Evolutionary conservation across 352 stramenopile genomes (phyloP).

Genomic region (Phytophthora fragariae): DNA sequence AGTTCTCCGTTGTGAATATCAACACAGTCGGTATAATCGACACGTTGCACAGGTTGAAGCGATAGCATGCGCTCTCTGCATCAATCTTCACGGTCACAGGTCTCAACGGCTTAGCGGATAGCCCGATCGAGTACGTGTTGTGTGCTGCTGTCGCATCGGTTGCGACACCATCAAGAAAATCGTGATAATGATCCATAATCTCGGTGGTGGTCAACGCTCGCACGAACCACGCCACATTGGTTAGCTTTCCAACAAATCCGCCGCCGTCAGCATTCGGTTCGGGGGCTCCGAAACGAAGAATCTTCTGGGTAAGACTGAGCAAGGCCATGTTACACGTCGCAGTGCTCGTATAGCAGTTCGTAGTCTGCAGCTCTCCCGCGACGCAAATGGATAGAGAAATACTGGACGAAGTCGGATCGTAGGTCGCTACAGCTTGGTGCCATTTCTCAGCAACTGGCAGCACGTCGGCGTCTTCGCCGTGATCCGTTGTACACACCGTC

Average conservation of each 20-base stretch:
- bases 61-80: constrained; percentile 65
- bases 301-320: constrained; percentile 48
- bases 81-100: constrained; percentile 60
- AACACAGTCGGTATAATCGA: constrained; percentile 51
- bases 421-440: constrained; percentile 66
- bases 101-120: constrained; percentile 54
- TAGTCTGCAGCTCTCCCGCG: neutral
- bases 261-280: constrained; percentile 1
- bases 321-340: constrained; percentile 50
- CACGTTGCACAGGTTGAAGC: constrained; percentile 80
- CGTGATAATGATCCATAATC: constrained; percentile 74
- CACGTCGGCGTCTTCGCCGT: constrained; percentile 5
- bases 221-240: constrained; percentile 69
- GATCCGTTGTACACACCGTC: constrained; percentile 25
- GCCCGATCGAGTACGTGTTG: constrained; percentile 59
- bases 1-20: constrained; percentile 54
- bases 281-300: constrained; percentile 23
- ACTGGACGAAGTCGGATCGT: constrained; percentile 54
- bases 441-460: constrained; percentile 37
- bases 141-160: constrained; percentile 42
- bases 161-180: constrained; percentile 50
- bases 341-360: constrained; percentile 16
- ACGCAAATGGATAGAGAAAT: constrained; percentile 54
- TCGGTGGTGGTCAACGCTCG: constrained; percentile 43
- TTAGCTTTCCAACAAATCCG: constrained; percentile 51